Evolutionary conservation across 768 basidiomycete species (phyloP).

Genomic region (Rhodotorula taiwanensis): DNA sequence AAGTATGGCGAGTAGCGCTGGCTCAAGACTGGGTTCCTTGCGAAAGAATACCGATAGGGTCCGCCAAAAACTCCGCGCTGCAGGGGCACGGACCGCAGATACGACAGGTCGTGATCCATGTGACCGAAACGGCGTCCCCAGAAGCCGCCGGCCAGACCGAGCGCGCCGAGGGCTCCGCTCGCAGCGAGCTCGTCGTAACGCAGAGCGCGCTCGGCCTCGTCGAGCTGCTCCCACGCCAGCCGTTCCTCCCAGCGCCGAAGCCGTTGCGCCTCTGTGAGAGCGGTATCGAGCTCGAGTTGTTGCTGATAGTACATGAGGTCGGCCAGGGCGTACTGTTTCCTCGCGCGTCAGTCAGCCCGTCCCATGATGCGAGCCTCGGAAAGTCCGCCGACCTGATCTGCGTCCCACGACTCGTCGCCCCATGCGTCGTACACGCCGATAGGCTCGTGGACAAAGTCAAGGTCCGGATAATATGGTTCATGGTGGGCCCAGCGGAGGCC

Average conservation of each 20-base stretch:
- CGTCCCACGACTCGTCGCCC: slow-evolving; percentile 4
- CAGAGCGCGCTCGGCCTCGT: background rate
- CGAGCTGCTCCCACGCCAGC: slow-evolving; percentile 25
- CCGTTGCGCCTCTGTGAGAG: slow-evolving; percentile 9
- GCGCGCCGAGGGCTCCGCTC: background rate
- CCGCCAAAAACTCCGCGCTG: slow-evolving; percentile 17
- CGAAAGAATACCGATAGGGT: slow-evolving; percentile 10
- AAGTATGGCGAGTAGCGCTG: slow-evolving; percentile 26
- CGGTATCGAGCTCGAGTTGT: slow-evolving; percentile 23
- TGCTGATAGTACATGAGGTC: slow-evolving; percentile 30
- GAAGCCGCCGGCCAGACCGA: slow-evolving; percentile 26
- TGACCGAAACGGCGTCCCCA: slow-evolving; percentile 19
- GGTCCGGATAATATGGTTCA: background rate
- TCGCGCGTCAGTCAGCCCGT: no score
- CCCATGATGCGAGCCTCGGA: background rate
- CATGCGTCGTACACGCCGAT: slow-evolving; percentile 5
- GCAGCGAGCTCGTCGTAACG: slow-evolving; percentile 10
- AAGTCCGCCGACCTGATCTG: slow-evolving; percentile 12
- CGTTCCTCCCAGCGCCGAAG: slow-evolving; percentile 23
- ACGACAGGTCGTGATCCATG: slow-evolving; percentile 14
- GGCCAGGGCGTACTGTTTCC: slow-evolving; percentile 9
- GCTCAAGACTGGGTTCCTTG: background rate
- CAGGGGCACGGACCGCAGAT: slow-evolving; percentile 22
- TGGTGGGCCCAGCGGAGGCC: background rate
- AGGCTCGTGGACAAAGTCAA: background rate